Conservation (phyloP, 805 yeast species). For the Jamesozyma hellenica region DNA sequence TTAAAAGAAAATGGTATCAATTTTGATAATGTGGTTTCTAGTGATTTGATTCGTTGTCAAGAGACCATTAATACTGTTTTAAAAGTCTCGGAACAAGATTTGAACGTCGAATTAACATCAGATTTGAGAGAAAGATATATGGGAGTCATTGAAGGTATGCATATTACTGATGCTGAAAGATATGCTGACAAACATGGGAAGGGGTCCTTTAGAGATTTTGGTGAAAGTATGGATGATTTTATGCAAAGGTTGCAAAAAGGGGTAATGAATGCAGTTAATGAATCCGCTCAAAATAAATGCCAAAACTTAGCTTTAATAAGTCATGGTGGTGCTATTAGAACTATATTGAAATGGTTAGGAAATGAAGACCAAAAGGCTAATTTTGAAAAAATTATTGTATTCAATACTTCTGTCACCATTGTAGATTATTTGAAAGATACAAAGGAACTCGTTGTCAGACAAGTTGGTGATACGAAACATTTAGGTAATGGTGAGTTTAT, state of each 20-base stretch:
- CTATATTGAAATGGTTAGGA: constrained; percentile 43
- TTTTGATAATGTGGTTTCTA: constrained; percentile 31
- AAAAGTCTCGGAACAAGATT: constrained; percentile 1
- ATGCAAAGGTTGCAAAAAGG: constrained; percentile 39
- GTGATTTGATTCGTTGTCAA: constrained; percentile 44
- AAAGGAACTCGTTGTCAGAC: constrained; percentile 36
- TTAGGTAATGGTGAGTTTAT: constrained; percentile 45
- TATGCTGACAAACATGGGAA: constrained; percentile 45
- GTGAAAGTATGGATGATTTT: constrained; percentile 46
- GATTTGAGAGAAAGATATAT: constrained; percentile 61
- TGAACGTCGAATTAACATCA: constrained; percentile 18
- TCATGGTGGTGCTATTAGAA: constrained; percentile 75
- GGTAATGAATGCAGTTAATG: constrained; percentile 36
- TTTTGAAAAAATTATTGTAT: constrained; percentile 43
- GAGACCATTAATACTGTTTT: constrained; percentile 45
- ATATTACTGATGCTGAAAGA: constrained; percentile 48
- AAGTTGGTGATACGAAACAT: constrained; percentile 61
- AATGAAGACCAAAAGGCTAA: constrained; percentile 33
- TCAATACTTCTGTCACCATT: constrained; percentile 63
- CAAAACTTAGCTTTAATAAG: constrained; percentile 53
- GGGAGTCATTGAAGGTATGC: constrained; percentile 77
- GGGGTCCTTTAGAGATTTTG: constrained; percentile 48
- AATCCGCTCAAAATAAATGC: constrained; percentile 20
- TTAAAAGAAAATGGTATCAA: constrained; percentile 25
- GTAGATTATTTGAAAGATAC: constrained; percentile 43